phyloP scores from a whole-genome alignment of 208 protist genomes.

The Leishmania turanica region DNA sequence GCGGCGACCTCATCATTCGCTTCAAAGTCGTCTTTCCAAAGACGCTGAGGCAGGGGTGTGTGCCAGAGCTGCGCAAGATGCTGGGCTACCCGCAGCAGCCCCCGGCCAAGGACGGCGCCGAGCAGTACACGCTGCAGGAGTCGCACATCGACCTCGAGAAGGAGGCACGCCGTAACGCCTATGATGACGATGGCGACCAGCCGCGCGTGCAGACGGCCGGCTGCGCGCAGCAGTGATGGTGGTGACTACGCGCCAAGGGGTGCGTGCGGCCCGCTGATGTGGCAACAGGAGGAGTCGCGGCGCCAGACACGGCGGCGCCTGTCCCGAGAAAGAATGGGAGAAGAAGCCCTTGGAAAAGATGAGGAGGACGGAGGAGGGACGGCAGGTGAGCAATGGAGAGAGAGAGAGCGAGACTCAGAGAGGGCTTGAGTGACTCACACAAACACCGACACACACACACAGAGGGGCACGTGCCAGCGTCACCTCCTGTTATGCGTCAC shows the following conservation, averaged over 20 bases:
- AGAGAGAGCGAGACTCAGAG: not conserved
- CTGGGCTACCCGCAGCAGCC: conserved; percentile 77
- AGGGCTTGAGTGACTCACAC: not conserved
- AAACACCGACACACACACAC: not conserved
- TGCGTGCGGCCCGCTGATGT: not conserved
- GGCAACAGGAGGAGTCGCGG: not conserved
- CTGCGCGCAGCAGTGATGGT: conserved; percentile 79
- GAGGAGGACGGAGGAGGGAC: not conserved
- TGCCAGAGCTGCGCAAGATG: conserved; percentile 63
- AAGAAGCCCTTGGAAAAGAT: not conserved
- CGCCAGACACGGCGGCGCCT: not conserved
- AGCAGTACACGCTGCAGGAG: conserved; percentile 55
- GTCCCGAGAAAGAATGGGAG: not conserved
- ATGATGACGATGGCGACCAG: conserved; percentile 64
- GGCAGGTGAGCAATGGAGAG: not conserved
- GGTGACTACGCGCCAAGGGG: not conserved
- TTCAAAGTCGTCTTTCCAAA: conserved; percentile 93
- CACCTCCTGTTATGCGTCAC: not conserved
- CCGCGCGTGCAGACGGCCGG: conserved; percentile 60
- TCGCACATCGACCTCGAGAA: conserved; percentile 84
- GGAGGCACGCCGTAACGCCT: conserved; percentile 59
- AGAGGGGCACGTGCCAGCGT: not conserved
- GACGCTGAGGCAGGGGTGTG: conserved; percentile 42
- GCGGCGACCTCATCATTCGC: conserved; percentile 89
- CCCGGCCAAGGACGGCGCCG: conserved; percentile 36